phyloP scores from a whole-genome alignment of 495 filamentous ascomycete genomes.

The Bacidia rubella region DNA sequence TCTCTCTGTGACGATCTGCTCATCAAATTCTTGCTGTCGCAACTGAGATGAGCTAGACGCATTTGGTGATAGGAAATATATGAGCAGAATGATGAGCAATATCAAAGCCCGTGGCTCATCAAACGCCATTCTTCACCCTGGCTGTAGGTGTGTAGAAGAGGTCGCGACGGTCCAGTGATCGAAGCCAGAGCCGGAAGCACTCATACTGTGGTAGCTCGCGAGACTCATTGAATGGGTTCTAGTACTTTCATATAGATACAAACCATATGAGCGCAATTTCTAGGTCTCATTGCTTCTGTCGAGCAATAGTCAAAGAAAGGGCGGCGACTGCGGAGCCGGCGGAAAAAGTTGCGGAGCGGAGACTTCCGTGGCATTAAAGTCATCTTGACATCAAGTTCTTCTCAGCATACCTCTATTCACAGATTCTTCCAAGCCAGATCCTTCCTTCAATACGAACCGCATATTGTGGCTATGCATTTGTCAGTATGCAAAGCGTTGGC shows the following conservation, averaged over 20 bases:
- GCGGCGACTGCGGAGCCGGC: too few relatives aligned
- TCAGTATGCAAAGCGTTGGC: background rate
- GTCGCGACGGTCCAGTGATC: background rate
- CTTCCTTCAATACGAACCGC: background rate
- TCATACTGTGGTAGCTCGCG: background rate
- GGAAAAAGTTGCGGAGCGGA: background rate
- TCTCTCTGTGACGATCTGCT: conserved; percentile 35
- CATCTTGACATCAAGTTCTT: too few relatives aligned
- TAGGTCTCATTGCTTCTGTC: too few relatives aligned
- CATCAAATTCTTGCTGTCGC: conserved; percentile 33
- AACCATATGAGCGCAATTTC: background rate
- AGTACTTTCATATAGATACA: background rate
- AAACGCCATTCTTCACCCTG: conserved; percentile 9
- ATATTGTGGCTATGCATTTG: background rate
- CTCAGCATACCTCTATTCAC: too few relatives aligned
- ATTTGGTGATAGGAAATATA: conserved; percentile 36
- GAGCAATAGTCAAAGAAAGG: too few relatives aligned
- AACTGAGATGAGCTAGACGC: conserved; percentile 31
- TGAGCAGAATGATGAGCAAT: conserved; percentile 34
- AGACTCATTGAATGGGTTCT: background rate
- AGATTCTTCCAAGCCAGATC: background rate
- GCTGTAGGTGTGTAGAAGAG: background rate
- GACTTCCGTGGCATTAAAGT: background rate
- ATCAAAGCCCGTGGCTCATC: conserved; percentile 31
- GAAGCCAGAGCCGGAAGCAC: background rate